These are phyloP conservation scores for Talaromyces sp. DNA, from an alignment of 2,329 filamentous ascomycete genomes.

Conservation along the genomic window DNA sequence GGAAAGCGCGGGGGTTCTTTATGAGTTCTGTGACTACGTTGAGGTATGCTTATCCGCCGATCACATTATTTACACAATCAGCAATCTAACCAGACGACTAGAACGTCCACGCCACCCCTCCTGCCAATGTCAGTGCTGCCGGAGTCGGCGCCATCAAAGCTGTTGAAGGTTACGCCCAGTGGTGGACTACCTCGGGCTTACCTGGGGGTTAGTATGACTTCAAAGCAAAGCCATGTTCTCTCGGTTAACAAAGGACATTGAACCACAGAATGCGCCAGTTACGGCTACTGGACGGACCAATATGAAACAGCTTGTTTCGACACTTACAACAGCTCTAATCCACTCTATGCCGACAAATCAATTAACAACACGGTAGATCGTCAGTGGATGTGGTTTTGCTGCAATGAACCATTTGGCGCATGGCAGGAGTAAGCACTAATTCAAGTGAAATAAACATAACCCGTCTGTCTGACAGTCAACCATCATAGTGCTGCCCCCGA, in stretches of 20 bases:
- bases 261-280: constrained; percentile 46
- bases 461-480: constrained; percentile 27
- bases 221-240: constrained; percentile 28
- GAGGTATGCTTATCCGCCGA: constrained; percentile 39
- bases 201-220: constrained; percentile 47
- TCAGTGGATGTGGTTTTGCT: constrained; percentile 62
- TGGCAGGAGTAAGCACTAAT: constrained; percentile 51
- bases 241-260: background rate
- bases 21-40: constrained; percentile 52
- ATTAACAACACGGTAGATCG: constrained; percentile 50
- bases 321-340: constrained; percentile 52
- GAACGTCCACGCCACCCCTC: constrained; percentile 33
- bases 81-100: constrained; percentile 26
- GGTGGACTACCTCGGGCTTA: constrained; percentile 49
- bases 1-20: constrained; percentile 39
- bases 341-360: constrained; percentile 52
- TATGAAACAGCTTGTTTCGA: constrained; percentile 53
- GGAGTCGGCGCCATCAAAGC: constrained; percentile 58
- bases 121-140: constrained; percentile 34
- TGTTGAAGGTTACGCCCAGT: constrained; percentile 56
- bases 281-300: constrained; percentile 50
- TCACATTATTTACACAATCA: background rate
- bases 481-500: constrained; percentile 50
- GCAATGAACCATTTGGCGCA: constrained; percentile 62
- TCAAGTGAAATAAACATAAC: background rate